Percentiles rank a stretch among this genome's conserved stretches.
Evolutionary conservation across 305 asterid species (phyloP).

Genomic region (Fraxinus latifolia): DNA sequence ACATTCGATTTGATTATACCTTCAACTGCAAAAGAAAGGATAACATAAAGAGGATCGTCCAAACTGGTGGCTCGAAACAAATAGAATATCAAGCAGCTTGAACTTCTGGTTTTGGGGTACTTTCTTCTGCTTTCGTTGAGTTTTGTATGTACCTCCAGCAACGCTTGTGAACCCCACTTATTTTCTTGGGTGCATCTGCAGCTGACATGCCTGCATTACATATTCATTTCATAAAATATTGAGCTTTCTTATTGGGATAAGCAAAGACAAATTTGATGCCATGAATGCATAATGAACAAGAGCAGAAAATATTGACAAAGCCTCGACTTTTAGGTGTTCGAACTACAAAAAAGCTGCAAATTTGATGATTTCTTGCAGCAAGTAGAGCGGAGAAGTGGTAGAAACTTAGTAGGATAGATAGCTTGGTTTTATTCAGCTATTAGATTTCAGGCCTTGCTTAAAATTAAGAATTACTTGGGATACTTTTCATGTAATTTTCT

Average conservation of each 20-base stretch:
- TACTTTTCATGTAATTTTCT: neutral
- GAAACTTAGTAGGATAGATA: neutral
- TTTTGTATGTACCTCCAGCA: conserved; percentile 48
- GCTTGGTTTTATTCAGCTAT: neutral
- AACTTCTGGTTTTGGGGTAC: conserved; percentile 30
- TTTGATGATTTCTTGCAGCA: neutral
- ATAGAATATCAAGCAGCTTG: conserved; percentile 32
- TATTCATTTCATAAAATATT: neutral
- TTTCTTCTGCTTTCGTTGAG: conserved; percentile 28
- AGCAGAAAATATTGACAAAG: neutral
- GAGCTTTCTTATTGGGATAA: neutral
- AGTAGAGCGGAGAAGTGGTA: neutral
- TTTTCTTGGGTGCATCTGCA: conserved; percentile 57
- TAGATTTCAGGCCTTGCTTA: neutral
- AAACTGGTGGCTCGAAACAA: neutral
- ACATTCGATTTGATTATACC: neutral
- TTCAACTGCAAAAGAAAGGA: neutral
- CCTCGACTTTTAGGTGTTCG: neutral
- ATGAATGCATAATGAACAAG: neutral
- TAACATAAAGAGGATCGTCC: neutral
- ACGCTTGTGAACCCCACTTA: conserved; percentile 49
- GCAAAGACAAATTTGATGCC: neutral
- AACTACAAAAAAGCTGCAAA: neutral
- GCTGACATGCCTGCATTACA: conserved; percentile 38
- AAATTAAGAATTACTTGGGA: neutral